Percentiles rank a stretch among this genome's conserved stretches.
These are phyloP conservation scores for Sugiyamaella floridensis DNA, from an alignment of 805 yeast species.

Conservation along the genomic window DNA sequence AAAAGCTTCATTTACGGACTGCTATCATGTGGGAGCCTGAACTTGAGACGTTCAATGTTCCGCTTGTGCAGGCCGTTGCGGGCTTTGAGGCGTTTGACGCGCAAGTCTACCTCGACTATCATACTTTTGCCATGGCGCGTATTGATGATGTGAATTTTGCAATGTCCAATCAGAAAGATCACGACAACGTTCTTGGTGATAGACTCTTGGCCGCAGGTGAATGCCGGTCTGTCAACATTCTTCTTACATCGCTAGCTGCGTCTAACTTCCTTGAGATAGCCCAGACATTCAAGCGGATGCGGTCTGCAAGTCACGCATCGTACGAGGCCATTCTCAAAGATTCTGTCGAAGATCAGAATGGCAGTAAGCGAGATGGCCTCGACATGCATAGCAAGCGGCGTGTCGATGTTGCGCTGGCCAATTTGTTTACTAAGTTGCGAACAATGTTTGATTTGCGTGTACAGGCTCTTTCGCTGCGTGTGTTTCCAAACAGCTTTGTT, in stretches of 20 bases:
- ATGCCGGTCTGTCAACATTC: conserved; percentile 51
- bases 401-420: conserved; percentile 10
- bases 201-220: conserved; percentile 41
- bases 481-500: conserved; percentile 75
- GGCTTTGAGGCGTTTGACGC: conserved; percentile 50
- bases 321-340: conserved; percentile 70
- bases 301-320: conserved; percentile 63
- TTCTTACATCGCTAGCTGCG: conserved; percentile 77
- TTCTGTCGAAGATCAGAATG: conserved; percentile 34
- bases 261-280: conserved; percentile 74
- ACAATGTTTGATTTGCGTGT: conserved; percentile 62
- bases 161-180: conserved; percentile 61
- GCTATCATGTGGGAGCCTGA: conserved; percentile 62
- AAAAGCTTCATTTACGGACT: conserved; percentile 48
- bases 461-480: conserved; percentile 48
- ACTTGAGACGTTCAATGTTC: conserved; percentile 41
- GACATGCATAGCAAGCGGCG: background rate
- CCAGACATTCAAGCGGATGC: conserved; percentile 61
- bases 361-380: conserved; percentile 11
- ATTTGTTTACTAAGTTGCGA: conserved; percentile 35
- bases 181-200: conserved; percentile 24
- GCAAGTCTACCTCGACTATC: conserved; percentile 75
- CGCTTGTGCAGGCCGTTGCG: conserved; percentile 57
- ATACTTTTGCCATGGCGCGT: conserved; percentile 64
- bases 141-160: conserved; percentile 44